These are phyloP conservation scores for Paraurostyla sp. DNA, from an alignment of 73 alveolate genomes.

Conservation along the genomic window DNA sequence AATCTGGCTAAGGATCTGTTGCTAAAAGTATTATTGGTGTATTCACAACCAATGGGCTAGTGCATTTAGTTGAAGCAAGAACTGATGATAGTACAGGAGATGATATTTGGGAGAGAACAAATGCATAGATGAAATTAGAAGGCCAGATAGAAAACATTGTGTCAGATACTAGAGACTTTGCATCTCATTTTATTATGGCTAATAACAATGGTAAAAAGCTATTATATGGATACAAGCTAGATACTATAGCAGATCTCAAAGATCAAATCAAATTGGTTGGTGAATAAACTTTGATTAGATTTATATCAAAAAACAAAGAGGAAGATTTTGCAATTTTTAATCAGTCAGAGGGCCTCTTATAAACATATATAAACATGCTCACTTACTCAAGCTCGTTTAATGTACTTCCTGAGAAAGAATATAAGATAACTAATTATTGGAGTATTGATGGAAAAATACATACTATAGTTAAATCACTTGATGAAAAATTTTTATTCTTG, in stretches of 20 bases:
- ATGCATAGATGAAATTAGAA: background rate
- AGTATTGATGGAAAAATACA: background rate
- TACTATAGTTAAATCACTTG: conserved; percentile 3
- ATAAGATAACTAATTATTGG: background rate
- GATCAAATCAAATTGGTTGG: background rate
- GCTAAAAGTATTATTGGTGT: background rate
- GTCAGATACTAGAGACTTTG: conserved; percentile 37
- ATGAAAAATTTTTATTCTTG: background rate
- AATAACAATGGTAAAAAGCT: background rate
- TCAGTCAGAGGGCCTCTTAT: background rate
- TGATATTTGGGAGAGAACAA: background rate
- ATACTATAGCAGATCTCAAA: background rate
- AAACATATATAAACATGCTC: background rate
- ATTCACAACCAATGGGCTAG: background rate
- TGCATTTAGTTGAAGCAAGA: background rate
- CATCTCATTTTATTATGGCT: conserved; percentile 20
- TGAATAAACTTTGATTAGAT: background rate
- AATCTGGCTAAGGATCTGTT: background rate
- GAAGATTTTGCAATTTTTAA: conserved; percentile 28
- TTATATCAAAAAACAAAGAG: background rate
- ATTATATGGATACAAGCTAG: background rate
- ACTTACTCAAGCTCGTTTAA: background rate
- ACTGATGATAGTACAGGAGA: background rate
- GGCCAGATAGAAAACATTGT: conserved; percentile 15
- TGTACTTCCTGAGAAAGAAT: background rate